Evolutionary conservation across 2,329 filamentous ascomycete species (phyloP).

Genomic region (Talaromyces sp.): DNA sequence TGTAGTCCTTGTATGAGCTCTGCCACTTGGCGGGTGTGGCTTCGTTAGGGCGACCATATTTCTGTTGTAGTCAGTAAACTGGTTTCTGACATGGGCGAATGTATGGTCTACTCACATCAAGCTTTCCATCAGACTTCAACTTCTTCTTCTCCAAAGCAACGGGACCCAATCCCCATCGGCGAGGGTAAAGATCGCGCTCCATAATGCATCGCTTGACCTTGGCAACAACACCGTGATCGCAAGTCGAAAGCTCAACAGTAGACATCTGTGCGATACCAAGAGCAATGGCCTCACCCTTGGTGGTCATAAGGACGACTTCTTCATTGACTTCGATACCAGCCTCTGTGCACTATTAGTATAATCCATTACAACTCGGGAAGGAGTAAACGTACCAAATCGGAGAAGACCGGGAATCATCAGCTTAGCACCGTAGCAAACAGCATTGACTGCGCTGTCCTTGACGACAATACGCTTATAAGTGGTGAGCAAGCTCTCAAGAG

Average conservation of each 20-base stretch:
- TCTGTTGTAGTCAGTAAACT: slow-evolving; percentile 52
- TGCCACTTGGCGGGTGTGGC: slow-evolving; percentile 93
- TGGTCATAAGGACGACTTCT: slow-evolving; percentile 97
- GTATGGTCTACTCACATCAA: slow-evolving; percentile 63
- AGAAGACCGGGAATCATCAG: slow-evolving; percentile 97
- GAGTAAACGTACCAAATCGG: slow-evolving; percentile 68
- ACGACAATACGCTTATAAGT: slow-evolving; percentile 96
- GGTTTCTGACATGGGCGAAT: background rate
- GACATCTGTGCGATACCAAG: slow-evolving; percentile 97
- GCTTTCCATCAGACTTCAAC: slow-evolving; percentile 95
- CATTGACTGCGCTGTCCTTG: slow-evolving; percentile 95
- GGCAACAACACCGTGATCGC: slow-evolving; percentile 95
- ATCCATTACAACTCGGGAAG: background rate
- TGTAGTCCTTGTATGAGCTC: slow-evolving; percentile 87
- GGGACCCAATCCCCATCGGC: slow-evolving; percentile 93
- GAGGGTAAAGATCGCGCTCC: slow-evolving; percentile 97
- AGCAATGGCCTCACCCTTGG: slow-evolving; percentile 97
- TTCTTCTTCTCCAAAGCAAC: slow-evolving; percentile 98
- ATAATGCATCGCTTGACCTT: slow-evolving; percentile 99
- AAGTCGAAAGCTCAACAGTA: slow-evolving; percentile 92
- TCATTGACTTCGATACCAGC: slow-evolving; percentile 89
- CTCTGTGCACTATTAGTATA: slow-evolving; percentile 55
- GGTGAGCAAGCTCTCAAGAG: slow-evolving; percentile 86
- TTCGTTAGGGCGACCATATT: slow-evolving; percentile 91
- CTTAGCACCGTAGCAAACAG: slow-evolving; percentile 97